Evolutionary conservation across 1,139 yeast species (phyloP).

Genomic region (Geotrichum restrictum): DNA sequence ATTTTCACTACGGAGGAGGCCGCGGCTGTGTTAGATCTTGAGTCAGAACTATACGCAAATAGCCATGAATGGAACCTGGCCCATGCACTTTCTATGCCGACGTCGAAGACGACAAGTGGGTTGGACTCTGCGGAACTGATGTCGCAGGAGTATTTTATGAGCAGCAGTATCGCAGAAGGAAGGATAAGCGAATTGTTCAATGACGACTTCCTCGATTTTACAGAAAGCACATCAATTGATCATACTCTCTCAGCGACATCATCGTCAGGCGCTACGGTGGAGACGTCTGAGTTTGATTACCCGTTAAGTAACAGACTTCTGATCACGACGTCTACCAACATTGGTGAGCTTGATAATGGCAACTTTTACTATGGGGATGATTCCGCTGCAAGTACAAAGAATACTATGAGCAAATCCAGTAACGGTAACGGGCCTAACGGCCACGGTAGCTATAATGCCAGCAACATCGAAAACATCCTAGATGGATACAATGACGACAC

Average conservation of each 20-base stretch:
- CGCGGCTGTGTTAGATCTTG: not conserved
- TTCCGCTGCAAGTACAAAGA: not conserved
- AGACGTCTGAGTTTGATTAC: not conserved
- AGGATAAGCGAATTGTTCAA: conserved; percentile 1
- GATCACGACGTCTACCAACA: conserved; percentile 5
- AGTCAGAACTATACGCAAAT: not conserved
- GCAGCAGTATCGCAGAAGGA: not conserved
- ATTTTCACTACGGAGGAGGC: not conserved
- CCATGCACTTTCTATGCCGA: not conserved
- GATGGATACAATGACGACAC: conserved; percentile 7
- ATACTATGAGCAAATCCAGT: too few species aligned
- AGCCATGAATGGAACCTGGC: not conserved
- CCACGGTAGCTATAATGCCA: not conserved
- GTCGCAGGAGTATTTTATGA: conserved; percentile 3
- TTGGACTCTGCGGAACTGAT: not conserved
- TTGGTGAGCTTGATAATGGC: not conserved
- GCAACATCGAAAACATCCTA: not conserved
- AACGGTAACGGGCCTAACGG: not conserved
- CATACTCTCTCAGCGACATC: not conserved
- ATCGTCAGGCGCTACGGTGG: conserved; percentile 3
- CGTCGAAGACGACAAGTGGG: too few species aligned
- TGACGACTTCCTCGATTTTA: conserved; percentile 14
- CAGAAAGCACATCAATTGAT: conserved; percentile 1
- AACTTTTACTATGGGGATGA: not conserved
- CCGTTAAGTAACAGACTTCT: not conserved